A percentile compares a stretch with the other conserved stretches of the same genome.
These are phyloP conservation scores for Globisporangium heterothallicum DNA, from an alignment of 352 stramenopile species.

Conservation along the genomic window DNA sequence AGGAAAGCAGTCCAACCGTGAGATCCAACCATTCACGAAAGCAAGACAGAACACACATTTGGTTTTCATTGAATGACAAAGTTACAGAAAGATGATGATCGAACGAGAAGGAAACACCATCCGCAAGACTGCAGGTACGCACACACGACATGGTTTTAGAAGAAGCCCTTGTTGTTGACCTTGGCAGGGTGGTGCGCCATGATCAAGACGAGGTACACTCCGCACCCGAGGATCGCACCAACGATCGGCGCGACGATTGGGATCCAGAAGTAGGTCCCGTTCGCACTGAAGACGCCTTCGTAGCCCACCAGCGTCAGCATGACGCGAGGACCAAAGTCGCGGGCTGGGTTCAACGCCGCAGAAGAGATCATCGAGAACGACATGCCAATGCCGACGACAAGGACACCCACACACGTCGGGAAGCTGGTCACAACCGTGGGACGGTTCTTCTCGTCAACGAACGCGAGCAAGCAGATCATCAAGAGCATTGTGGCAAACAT, in stretches of 20 bases:
- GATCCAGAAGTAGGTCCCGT: slow-evolving; percentile 36
- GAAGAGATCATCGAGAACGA: slow-evolving; percentile 25
- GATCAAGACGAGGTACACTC: slow-evolving; percentile 24
- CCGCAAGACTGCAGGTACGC: no score
- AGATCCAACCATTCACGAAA: slow-evolving; percentile 17
- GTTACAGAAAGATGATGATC: no score
- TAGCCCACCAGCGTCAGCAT: slow-evolving; percentile 23
- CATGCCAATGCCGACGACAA: slow-evolving; percentile 26
- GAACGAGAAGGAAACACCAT: background rate
- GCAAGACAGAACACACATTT: no score
- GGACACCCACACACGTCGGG: slow-evolving; percentile 19
- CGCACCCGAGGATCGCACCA: slow-evolving; percentile 19
- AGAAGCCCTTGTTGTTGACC: slow-evolving; percentile 21
- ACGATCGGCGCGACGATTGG: slow-evolving; percentile 25
- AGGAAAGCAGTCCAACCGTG: no score
- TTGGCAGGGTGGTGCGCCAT: slow-evolving; percentile 26
- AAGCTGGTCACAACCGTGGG: slow-evolving; percentile 17
- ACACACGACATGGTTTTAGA: slow-evolving; percentile 6
- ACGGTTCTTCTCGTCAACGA: slow-evolving; percentile 31
- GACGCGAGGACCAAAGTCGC: slow-evolving; percentile 31
- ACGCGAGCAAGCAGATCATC: slow-evolving; percentile 17
- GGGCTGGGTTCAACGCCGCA: slow-evolving; percentile 32
- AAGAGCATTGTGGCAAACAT: slow-evolving; percentile 19
- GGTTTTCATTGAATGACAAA: background rate
- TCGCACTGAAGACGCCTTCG: slow-evolving; percentile 19